These are phyloP conservation scores for Strigomonas galati DNA, from an alignment of 208 protist genomes.

Conservation along the genomic window DNA sequence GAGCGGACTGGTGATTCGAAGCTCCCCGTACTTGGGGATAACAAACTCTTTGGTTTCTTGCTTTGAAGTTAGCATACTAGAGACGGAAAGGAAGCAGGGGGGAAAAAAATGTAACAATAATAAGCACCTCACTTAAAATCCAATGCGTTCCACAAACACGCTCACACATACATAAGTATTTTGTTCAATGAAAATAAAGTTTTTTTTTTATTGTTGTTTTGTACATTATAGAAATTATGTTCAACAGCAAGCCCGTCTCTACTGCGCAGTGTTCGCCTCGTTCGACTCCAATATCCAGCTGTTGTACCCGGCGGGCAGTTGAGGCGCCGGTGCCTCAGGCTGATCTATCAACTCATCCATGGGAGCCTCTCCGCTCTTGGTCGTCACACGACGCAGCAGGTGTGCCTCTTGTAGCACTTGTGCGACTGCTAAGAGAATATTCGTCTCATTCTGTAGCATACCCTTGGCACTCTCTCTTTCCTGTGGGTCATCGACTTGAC, in stretches of 20 bases:
- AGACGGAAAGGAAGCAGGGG: not conserved
- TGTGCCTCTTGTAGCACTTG: slow-evolving; percentile 68
- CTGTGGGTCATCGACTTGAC: slow-evolving; percentile 53
- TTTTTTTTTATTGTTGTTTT: not conserved
- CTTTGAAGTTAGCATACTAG: not conserved
- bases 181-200: not conserved
- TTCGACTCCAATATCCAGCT: slow-evolving; percentile 52
- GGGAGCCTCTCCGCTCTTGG: slow-evolving; percentile 33
- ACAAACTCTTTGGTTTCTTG: slow-evolving; percentile 24
- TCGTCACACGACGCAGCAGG: slow-evolving; percentile 37
- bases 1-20: slow-evolving; percentile 37
- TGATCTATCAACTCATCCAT: slow-evolving; percentile 43
- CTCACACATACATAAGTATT: not conserved
- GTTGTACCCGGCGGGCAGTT: slow-evolving; percentile 50
- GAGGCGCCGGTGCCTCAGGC: slow-evolving; percentile 39
- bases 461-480: slow-evolving; percentile 42
- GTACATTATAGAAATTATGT: not conserved
- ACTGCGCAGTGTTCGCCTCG: not conserved
- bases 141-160: not conserved
- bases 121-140: not conserved
- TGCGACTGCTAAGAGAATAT: slow-evolving; percentile 56
- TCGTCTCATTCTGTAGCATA: slow-evolving; percentile 60
- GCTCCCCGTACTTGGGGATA: slow-evolving; percentile 48
- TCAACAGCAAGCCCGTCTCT: not conserved
- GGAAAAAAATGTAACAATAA: not conserved